Conservation (phyloP, 2,329 filamentous ascomycete genomes). For the Phoma herbarum region DNA sequence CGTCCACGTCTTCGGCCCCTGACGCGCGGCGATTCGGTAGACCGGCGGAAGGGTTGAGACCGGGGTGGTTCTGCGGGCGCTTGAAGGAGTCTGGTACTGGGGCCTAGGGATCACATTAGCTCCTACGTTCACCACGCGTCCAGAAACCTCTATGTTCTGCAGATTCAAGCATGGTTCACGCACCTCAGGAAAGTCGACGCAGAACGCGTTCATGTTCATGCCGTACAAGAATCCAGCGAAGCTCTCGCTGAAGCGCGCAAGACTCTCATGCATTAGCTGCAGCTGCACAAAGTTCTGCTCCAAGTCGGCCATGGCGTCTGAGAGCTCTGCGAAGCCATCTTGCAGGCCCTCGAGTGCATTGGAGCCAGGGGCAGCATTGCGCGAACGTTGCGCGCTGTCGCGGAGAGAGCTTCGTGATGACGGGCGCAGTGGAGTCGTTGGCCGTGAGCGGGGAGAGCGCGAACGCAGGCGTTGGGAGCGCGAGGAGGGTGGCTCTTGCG, state of each 20-base stretch:
- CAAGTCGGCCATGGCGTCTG: slow-evolving; percentile 92
- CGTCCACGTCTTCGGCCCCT: slow-evolving; percentile 66
- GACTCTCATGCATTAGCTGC: slow-evolving; percentile 94
- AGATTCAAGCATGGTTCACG: neutral
- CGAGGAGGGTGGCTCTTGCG: slow-evolving; percentile 32
- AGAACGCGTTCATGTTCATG: slow-evolving; percentile 98
- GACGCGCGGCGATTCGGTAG: slow-evolving; percentile 35
- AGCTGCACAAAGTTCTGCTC: slow-evolving; percentile 98
- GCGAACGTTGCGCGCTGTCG: slow-evolving; percentile 53
- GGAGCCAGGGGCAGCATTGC: slow-evolving; percentile 56
- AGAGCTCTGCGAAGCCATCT: slow-evolving; percentile 89
- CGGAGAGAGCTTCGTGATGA: slow-evolving; percentile 89
- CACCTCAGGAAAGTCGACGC: slow-evolving; percentile 95
- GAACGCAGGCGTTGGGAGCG: slow-evolving; percentile 55
- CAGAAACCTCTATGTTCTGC: neutral
- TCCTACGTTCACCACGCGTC: neutral
- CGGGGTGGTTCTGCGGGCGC: slow-evolving; percentile 43
- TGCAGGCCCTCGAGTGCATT: slow-evolving; percentile 85
- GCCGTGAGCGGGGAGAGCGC: slow-evolving; percentile 70
- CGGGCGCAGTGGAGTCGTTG: slow-evolving; percentile 90
- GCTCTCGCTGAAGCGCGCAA: slow-evolving; percentile 92
- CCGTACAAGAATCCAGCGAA: slow-evolving; percentile 96
- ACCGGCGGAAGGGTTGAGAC: slow-evolving; percentile 30
- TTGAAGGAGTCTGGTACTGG: slow-evolving; percentile 85
- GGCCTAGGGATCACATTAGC: slow-evolving; percentile 62